Percentiles rank a stretch among this genome's conserved stretches.
phyloP scores from a whole-genome alignment of 2,329 filamentous ascomycete genomes.

The Alternaria longipes region DNA sequence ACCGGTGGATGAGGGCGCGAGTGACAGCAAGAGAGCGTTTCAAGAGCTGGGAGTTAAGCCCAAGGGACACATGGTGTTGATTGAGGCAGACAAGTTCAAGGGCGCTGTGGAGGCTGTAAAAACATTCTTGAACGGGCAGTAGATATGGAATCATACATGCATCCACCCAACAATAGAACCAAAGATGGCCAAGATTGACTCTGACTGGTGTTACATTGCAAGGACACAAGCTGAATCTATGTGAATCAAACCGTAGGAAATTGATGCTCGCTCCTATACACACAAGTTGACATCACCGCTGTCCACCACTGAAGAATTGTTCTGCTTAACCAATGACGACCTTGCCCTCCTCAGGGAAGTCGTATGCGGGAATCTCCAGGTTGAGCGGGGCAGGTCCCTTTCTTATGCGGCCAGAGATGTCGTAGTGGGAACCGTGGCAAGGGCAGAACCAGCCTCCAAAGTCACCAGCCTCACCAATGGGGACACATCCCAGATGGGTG shows the following conservation, averaged over 20 bases:
- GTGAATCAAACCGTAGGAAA: slow-evolving; percentile 41
- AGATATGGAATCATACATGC: neutral
- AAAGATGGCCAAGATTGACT: slow-evolving; percentile 23
- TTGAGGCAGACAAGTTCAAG: slow-evolving; percentile 81
- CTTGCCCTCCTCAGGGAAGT: slow-evolving; percentile 88
- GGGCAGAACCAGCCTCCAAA: slow-evolving; percentile 99
- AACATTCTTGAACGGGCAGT: slow-evolving; percentile 69
- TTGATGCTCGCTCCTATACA: slow-evolving; percentile 49
- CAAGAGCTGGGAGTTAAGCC: slow-evolving; percentile 90
- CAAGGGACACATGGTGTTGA: slow-evolving; percentile 83
- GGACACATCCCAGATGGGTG: slow-evolving; percentile 98
- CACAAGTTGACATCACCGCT: slow-evolving; percentile 29
- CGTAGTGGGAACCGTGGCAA: slow-evolving; percentile 99
- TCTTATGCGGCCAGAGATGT: slow-evolving; percentile 97
- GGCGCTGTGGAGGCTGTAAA: slow-evolving; percentile 77
- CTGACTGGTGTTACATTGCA: slow-evolving; percentile 52
- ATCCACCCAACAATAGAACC: neutral
- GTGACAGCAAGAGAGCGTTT: slow-evolving; percentile 93
- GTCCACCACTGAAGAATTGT: slow-evolving; percentile 11
- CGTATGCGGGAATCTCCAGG: slow-evolving; percentile 92
- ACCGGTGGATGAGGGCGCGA: slow-evolving; percentile 76
- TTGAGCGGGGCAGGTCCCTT: slow-evolving; percentile 97
- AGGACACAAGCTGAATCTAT: slow-evolving; percentile 47
- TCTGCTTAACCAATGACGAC: slow-evolving; percentile 85
- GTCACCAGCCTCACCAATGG: slow-evolving; percentile 98